Evolutionary conservation across 2,329 filamentous ascomycete species (phyloP).

Genomic region (Bipolaris cookei): DNA sequence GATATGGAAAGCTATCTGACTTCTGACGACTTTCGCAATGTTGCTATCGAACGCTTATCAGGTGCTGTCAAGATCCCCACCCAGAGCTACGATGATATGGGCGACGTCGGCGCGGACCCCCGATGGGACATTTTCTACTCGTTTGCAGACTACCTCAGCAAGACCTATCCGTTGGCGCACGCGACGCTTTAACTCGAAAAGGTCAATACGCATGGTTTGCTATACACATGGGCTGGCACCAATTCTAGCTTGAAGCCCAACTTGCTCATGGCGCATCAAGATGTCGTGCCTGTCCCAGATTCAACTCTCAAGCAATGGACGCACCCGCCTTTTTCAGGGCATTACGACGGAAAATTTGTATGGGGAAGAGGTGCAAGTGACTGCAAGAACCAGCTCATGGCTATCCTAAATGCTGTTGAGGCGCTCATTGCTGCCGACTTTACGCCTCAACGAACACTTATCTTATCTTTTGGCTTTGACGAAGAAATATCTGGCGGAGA

Average conservation of each 20-base stretch:
- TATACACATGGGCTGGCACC: constrained; percentile 64
- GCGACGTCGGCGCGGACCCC: constrained; percentile 60
- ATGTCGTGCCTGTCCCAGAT: constrained; percentile 64
- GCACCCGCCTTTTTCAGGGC: constrained; percentile 65
- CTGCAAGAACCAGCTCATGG: constrained; percentile 67
- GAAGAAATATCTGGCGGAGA: constrained; percentile 63
- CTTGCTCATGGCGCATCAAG: constrained; percentile 68
- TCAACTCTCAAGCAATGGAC: constrained; percentile 63
- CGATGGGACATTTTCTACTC: constrained; percentile 65
- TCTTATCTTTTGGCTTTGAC: constrained; percentile 68
- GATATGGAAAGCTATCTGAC: constrained; percentile 37
- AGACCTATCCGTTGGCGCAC: constrained; percentile 48
- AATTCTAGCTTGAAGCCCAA: constrained; percentile 60
- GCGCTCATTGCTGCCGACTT: constrained; percentile 61
- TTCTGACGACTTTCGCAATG: constrained; percentile 37
- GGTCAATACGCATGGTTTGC: constrained; percentile 64
- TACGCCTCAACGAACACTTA: constrained; percentile 60
- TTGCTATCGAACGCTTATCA: constrained; percentile 49
- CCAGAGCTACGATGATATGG: constrained; percentile 63
- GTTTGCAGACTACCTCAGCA: constrained; percentile 53
- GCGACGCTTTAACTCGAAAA: constrained; percentile 57
- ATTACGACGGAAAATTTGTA: constrained; percentile 62
- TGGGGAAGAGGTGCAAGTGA: constrained; percentile 68
- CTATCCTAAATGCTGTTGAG: constrained; percentile 61
- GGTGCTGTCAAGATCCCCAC: constrained; percentile 62